Base-by-base conservation (phyloP, 1,284 basidiomycete species). In the Inonotus obliquus region DNA sequence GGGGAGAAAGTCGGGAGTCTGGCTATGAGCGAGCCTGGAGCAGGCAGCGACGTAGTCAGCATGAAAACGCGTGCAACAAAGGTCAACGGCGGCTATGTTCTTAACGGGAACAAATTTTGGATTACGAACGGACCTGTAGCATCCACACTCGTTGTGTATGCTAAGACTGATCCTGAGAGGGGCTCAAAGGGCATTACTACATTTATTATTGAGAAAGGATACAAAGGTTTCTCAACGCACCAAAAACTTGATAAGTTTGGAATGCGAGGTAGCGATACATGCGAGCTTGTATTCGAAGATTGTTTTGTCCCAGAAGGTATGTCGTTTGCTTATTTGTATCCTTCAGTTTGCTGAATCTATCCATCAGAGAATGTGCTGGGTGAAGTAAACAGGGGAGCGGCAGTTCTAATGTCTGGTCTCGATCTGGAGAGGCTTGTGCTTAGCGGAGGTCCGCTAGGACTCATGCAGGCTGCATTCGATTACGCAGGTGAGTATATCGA, bases 71-170 rank as follows among this genome's bases (percentile, higher is more conserved):
- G 81, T 59, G 94, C 94, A 17, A 85, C 87, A 64, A 89, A 89
- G 74, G 81, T 89, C 38, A 78, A 85, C 19, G 89, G 86, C 44
- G 86, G 89, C 47, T 97, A 85, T 78, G 77, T 81, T 62, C 73
- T 97, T 66, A 96, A 92, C 69, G 95, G 95, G 1, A 92, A 87
- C 69, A 98, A 97, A 74, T 94, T 94, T 76, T 97, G 94, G 94
- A 98, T 98, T 72, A 98, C 96, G 32, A 98, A 98, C 72, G 94
- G 94, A 3, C 93, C 95, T 1, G 79, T 87, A 27, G 92, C 96
- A 1, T 91, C 89, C 11, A 97, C 94, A 0, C 81, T 97, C 29
- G 87, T 98, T 21, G 92, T 98, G 4, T 98, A 98, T 73, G 95
- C 95, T 17, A 96, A 96, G 76, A 94, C 93, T 4, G 81, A 83